Conservation (phyloP, 108 stramenopile species). For the Phaeodactylum tricornutum region DNA sequence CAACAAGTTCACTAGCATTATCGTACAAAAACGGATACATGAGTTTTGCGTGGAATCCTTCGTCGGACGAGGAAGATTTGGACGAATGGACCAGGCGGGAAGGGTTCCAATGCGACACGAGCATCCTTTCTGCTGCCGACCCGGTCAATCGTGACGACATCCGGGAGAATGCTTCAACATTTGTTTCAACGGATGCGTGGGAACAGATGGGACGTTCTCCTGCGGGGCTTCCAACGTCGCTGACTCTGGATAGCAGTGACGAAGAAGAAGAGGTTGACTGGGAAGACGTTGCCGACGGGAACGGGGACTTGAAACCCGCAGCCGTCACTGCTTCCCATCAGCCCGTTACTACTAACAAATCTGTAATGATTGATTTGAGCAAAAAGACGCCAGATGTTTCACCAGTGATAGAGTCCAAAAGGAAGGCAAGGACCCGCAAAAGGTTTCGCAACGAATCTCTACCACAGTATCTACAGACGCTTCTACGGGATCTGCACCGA, state of each 20-base stretch:
- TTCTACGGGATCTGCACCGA: constrained; percentile 1
- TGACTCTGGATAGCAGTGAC: constrained; percentile 1
- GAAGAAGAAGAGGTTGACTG: constrained; percentile 2
- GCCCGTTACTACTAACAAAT: no score
- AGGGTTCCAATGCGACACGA: no score
- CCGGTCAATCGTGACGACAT: no score
- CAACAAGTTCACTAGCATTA: no score
- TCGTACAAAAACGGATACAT: no score
- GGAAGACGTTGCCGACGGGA: constrained; percentile 3
- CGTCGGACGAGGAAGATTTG: constrained; percentile 4
- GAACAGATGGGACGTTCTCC: neutral
- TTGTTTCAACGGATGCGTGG: neutral
- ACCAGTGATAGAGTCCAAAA: neutral
- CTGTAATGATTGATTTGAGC: constrained; percentile 1
- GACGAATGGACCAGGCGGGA: constrained; percentile 2
- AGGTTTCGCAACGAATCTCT: constrained; percentile 1
- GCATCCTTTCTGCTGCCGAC: no score
- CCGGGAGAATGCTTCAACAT: neutral
- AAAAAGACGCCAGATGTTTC: neutral
- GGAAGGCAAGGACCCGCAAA: neutral
- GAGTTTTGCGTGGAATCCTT: no score
- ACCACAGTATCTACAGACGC: constrained; percentile 3
- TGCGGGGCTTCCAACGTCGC: neutral
- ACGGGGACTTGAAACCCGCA: neutral
- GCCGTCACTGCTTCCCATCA: neutral